Conservation (phyloP, 192 early-diverging fungal genomes). For the Backusella westeae region DNA sequence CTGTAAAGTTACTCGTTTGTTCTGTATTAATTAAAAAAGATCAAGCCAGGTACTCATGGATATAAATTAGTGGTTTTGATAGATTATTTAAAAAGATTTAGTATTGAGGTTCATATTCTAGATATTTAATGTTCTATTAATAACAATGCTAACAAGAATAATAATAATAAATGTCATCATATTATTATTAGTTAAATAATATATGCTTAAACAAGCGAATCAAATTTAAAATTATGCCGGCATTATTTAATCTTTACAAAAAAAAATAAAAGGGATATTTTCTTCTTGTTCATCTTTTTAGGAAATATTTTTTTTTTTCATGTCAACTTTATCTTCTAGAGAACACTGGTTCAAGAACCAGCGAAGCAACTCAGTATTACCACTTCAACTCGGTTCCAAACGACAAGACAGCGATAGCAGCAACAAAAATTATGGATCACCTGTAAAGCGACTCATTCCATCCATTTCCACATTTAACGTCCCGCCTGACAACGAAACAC, state of each 20-base stretch:
- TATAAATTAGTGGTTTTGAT: not conserved
- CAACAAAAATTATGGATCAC: not conserved
- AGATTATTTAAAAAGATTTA: not conserved
- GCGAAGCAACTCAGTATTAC: not conserved
- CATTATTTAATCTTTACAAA: not conserved
- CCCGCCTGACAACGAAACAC: not conserved
- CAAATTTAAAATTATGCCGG: conserved; percentile 3
- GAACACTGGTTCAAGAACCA: not conserved
- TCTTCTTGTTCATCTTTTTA: not conserved
- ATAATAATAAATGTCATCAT: not conserved
- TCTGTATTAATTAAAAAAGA: not conserved
- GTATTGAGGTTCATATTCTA: not conserved
- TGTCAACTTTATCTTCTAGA: not conserved
- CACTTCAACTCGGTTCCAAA: not conserved
- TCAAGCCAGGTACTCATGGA: not conserved
- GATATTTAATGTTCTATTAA: not conserved
- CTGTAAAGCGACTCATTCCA: conserved; percentile 15
- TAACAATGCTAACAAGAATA: not conserved
- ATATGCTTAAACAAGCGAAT: not conserved
- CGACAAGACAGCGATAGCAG: not conserved
- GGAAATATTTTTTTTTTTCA: not conserved
- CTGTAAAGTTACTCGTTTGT: not conserved
- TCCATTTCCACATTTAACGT: conserved; percentile 18
- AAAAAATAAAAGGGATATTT: not conserved
- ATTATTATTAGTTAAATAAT: not conserved